Evolutionary conservation across 2,329 filamentous ascomycete genomes (phyloP).

Genomic region (Alternaria angustiovoidea): DNA sequence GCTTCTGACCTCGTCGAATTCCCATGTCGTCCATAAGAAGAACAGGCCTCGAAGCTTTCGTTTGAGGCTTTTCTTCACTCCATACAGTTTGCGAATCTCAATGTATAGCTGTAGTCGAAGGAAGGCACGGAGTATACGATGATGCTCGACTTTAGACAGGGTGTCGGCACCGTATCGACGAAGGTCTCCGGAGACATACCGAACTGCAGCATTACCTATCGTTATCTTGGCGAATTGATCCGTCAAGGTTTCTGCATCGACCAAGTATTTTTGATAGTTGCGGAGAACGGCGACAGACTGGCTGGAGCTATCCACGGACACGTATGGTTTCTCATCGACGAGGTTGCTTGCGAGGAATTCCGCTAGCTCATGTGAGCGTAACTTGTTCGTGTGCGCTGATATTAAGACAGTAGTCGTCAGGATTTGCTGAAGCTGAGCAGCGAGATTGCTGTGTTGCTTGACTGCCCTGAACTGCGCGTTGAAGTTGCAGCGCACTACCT

Average conservation of each 20-base stretch:
- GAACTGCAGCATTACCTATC: neutral
- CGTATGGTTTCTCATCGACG: neutral
- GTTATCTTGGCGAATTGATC: slow-evolving; percentile 1
- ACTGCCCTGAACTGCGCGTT: slow-evolving; percentile 1
- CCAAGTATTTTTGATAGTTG: neutral
- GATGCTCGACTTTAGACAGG: slow-evolving; percentile 1
- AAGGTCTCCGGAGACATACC: too few species aligned
- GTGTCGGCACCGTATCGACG: neutral
- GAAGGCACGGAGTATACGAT: neutral
- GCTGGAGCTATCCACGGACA: neutral
- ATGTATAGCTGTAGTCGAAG: neutral
- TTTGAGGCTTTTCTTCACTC: neutral
- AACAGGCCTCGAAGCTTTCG: slow-evolving; percentile 1
- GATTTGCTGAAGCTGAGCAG: slow-evolving; percentile 6
- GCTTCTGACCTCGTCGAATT: slow-evolving; percentile 9
- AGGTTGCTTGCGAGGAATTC: neutral
- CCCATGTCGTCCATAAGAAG: neutral
- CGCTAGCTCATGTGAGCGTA: neutral
- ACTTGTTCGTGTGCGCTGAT: neutral
- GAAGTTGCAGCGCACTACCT: slow-evolving; percentile 10
- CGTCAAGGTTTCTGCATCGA: neutral
- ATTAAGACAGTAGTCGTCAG: neutral
- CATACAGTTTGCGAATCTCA: neutral
- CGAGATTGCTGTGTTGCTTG: neutral
- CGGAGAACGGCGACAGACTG: neutral